Evolutionary conservation across 164 flowering plant genomes (phyloP).

Genomic region (Platanus orientalis): DNA sequence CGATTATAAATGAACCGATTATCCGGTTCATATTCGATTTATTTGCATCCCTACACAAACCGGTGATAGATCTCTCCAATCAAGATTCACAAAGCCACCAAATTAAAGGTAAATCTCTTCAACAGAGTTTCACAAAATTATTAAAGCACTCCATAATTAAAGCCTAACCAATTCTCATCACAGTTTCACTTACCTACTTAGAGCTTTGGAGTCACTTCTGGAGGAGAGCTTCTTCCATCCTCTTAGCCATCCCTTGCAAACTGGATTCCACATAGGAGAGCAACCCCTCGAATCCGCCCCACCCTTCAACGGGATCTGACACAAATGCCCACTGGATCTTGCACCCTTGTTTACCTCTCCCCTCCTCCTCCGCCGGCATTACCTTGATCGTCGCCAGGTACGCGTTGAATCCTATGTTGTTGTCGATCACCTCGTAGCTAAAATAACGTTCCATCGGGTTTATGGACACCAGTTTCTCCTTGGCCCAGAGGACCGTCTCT

Average conservation of each 20-base stretch:
- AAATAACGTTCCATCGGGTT: constrained; percentile 30
- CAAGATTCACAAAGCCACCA: no score
- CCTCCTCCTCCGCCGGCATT: constrained; percentile 4
- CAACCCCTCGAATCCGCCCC: constrained; percentile 29
- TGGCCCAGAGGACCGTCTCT: constrained; percentile 32
- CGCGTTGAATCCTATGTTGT: constrained; percentile 26
- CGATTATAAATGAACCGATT: no score
- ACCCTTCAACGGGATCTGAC: constrained; percentile 37
- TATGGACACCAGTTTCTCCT: constrained; percentile 35
- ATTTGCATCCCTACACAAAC: no score
- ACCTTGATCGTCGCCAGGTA: constrained; percentile 31
- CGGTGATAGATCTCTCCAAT: no score
- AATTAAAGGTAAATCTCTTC: no score
- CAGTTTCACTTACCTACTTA: no score
- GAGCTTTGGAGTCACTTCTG: no score
- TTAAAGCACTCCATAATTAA: no score
- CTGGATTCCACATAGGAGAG: constrained; percentile 21
- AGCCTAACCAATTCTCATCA: no score
- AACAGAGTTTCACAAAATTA: no score
- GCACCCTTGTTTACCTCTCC: no score
- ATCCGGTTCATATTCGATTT: no score
- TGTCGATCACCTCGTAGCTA: constrained; percentile 45
- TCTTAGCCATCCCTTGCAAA: constrained; percentile 34
- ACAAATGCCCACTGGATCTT: constrained; percentile 37
- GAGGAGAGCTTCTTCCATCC: constrained; percentile 42